Conservation (phyloP, 225 moss, liverwort and hornwort genomes). For the Bryoerythrophyllum caledonicum region DNA sequence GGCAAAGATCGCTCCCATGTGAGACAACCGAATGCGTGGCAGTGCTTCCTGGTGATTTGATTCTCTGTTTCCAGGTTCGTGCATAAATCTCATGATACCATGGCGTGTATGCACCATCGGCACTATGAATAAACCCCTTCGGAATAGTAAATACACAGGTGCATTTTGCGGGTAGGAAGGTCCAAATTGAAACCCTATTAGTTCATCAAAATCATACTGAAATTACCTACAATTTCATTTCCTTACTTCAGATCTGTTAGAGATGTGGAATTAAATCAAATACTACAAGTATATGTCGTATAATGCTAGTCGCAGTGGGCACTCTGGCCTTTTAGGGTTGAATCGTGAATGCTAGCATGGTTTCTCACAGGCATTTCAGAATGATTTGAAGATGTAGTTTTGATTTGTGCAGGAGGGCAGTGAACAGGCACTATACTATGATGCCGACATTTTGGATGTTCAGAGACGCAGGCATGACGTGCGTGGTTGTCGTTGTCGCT, state of each 20-base stretch:
- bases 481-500: slow-evolving; percentile 96
- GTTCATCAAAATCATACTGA: too few species aligned
- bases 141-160: too few species aligned
- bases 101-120: neutral
- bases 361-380: slow-evolving; percentile 1
- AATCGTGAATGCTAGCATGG: slow-evolving; percentile 20
- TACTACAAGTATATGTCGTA: too few species aligned
- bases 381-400: slow-evolving; percentile 4
- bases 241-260: too few species aligned
- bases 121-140: neutral
- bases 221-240: too few species aligned
- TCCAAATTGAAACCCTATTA: too few species aligned
- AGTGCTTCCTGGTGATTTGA: slow-evolving; percentile 89
- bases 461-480: slow-evolving; percentile 97
- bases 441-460: slow-evolving; percentile 98
- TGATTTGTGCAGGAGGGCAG: slow-evolving; percentile 76
- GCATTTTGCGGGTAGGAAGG: too few species aligned
- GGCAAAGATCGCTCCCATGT: slow-evolving; percentile 94
- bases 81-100: neutral
- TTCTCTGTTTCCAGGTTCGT: slow-evolving; percentile 94
- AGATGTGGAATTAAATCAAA: too few species aligned
- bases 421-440: slow-evolving; percentile 97
- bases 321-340: neutral
- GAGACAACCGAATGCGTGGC: slow-evolving; percentile 99
- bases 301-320: too few species aligned